These are phyloP conservation scores for Alternaria tenuissima DNA, from an alignment of 2,329 filamentous ascomycete species.

Conservation along the genomic window DNA sequence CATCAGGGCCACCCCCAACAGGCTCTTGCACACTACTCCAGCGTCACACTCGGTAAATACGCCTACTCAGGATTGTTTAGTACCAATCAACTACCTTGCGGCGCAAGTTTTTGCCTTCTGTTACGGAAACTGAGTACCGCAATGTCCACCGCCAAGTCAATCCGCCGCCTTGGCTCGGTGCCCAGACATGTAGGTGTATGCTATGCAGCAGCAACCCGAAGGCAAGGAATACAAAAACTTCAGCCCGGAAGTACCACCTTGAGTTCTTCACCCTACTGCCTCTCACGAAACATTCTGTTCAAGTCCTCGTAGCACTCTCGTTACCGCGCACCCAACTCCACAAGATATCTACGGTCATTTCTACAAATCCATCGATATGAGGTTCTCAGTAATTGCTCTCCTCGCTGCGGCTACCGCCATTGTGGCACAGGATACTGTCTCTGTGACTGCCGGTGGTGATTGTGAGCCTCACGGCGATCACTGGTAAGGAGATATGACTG, in stretches of 20 bases:
- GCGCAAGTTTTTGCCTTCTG: slow-evolving; percentile 13
- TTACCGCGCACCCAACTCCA: not conserved
- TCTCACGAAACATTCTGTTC: slow-evolving; percentile 9
- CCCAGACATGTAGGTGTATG: slow-evolving; percentile 15
- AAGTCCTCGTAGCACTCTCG: not conserved
- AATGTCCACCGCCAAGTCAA: slow-evolving; percentile 37
- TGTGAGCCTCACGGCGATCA: slow-evolving; percentile 38
- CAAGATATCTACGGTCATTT: slow-evolving; percentile 10
- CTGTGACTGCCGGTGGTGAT: slow-evolving; percentile 1
- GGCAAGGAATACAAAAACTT: slow-evolving; percentile 20
- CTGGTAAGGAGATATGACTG: slow-evolving; percentile 26
- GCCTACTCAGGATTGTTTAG: not conserved
- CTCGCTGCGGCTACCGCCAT: slow-evolving; percentile 23
- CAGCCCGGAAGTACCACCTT: not conserved
- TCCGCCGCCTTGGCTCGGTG: slow-evolving; percentile 35
- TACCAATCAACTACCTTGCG: slow-evolving; percentile 18
- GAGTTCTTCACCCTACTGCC: slow-evolving; percentile 3
- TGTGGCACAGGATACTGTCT: slow-evolving; percentile 28
- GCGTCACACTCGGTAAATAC: slow-evolving; percentile 7
- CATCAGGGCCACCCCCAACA: slow-evolving; percentile 8
- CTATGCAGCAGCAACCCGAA: slow-evolving; percentile 5
- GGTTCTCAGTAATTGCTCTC: slow-evolving; percentile 24
- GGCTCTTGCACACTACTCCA: slow-evolving; percentile 7
- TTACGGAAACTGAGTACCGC: slow-evolving; percentile 34
- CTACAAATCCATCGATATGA: slow-evolving; percentile 25